A percentile compares a stretch with the other conserved stretches of the same genome.
Conservation (phyloP, 306 rosid genomes). For the Gastrolobium bilobum region DNA sequence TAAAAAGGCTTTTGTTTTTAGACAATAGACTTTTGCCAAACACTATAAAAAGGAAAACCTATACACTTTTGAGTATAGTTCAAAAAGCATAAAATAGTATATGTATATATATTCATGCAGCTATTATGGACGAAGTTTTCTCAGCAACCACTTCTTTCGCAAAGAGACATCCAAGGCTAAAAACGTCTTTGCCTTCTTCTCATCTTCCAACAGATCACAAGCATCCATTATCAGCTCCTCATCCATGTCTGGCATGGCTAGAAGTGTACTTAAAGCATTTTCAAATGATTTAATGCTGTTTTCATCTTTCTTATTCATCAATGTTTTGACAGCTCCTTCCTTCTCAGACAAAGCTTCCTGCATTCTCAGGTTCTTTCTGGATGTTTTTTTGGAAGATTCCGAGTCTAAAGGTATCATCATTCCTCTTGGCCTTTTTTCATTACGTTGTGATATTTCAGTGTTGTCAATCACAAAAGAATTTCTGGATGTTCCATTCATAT, state of each 20-base stretch:
- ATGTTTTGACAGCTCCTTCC: slow-evolving; percentile 64
- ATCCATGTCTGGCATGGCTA: slow-evolving; percentile 70
- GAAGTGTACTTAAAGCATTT: slow-evolving; percentile 73
- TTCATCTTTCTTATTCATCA: slow-evolving; percentile 56
- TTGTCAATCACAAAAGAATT: slow-evolving; percentile 40
- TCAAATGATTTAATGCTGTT: slow-evolving; percentile 50
- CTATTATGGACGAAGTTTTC: slow-evolving; percentile 66
- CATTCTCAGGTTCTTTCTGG: slow-evolving; percentile 51
- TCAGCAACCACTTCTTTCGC: slow-evolving; percentile 79
- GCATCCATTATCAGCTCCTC: slow-evolving; percentile 81
- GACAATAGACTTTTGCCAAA: too few relatives aligned
- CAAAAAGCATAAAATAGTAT: too few relatives aligned
- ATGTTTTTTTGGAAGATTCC: too few relatives aligned
- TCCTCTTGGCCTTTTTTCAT: slow-evolving; percentile 53
- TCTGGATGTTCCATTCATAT: slow-evolving; percentile 37
- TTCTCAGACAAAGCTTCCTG: slow-evolving; percentile 66
- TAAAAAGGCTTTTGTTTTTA: too few relatives aligned
- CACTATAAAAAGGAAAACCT: too few relatives aligned
- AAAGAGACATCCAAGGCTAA: slow-evolving; percentile 65
- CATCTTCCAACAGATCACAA: slow-evolving; percentile 80
- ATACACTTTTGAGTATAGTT: too few relatives aligned
- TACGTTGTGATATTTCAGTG: slow-evolving; percentile 29
- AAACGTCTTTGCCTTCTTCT: slow-evolving; percentile 71
- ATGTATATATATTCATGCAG: neutral
- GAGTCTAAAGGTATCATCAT: too few relatives aligned